Evolutionary conservation across 176 grass and related monocot genomes (phyloP).

Genomic region (Tuctoria greenei): DNA sequence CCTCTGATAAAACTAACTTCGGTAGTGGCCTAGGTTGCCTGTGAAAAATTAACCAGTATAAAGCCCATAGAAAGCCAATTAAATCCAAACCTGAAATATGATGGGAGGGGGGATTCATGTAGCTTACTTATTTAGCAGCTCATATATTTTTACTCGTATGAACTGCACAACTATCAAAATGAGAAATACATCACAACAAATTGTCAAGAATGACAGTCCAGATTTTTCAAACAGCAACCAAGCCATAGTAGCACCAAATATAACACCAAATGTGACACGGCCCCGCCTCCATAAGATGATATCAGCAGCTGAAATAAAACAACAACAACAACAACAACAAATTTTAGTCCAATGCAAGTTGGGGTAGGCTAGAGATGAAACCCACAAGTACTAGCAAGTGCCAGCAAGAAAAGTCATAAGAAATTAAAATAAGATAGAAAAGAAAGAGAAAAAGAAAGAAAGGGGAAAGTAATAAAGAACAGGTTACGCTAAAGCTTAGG

Average conservation of each 20-base stretch:
- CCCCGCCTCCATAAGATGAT: slow-evolving; percentile 84
- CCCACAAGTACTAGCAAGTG: not conserved
- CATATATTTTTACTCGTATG: slow-evolving; percentile 51
- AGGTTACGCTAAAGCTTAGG: not conserved
- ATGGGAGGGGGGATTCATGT: slow-evolving; percentile 15
- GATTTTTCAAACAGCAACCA: slow-evolving; percentile 93
- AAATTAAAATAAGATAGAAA: not conserved
- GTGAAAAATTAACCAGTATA: slow-evolving; percentile 5
- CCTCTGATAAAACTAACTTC: slow-evolving; percentile 95
- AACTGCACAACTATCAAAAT: slow-evolving; percentile 75
- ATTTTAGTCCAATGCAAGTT: not conserved
- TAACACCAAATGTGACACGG: slow-evolving; percentile 54
- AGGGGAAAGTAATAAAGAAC: not conserved
- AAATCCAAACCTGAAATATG: slow-evolving; percentile 1
- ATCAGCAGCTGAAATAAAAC: slow-evolving; percentile 68
- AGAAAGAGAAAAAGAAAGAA: not conserved
- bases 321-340: not conserved
- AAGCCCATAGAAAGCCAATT: not conserved
- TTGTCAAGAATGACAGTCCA: slow-evolving; percentile 86
- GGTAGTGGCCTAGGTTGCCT: slow-evolving; percentile 87
- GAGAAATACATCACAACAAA: slow-evolving; percentile 85
- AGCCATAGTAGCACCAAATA: slow-evolving; percentile 64
- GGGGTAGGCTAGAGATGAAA: not conserved
- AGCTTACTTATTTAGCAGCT: slow-evolving; percentile 72
- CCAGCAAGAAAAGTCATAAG: not conserved